These are phyloP conservation scores for Spongispora temasekensis DNA, from an alignment of 1,284 basidiomycete genomes.

Conservation along the genomic window DNA sequence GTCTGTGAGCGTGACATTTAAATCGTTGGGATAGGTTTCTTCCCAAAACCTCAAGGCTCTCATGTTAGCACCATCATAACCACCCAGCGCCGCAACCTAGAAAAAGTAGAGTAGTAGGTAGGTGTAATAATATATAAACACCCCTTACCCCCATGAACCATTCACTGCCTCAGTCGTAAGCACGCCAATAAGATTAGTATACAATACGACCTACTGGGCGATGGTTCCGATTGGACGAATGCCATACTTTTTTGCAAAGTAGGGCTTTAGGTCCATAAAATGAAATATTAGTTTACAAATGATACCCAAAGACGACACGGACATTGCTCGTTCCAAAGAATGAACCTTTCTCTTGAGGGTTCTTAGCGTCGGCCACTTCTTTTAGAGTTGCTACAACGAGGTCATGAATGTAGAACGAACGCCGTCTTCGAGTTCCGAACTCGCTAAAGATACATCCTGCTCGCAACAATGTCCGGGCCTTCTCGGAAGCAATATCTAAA, in stretches of 20 bases:
- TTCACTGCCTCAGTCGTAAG: conserved; percentile 53
- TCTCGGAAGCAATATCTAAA: conserved; percentile 71
- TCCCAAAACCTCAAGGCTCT: conserved; percentile 86
- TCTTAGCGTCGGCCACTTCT: conserved; percentile 64
- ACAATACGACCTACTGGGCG: conserved; percentile 70
- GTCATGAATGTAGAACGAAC: conserved; percentile 82
- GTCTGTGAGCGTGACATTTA: conserved; percentile 85
- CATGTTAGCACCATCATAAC: conserved; percentile 77
- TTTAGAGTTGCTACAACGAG: conserved; percentile 74
- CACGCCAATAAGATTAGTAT: neutral
- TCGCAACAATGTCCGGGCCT: conserved; percentile 69
- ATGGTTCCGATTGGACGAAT: conserved; percentile 81
- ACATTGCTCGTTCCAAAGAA: conserved; percentile 91
- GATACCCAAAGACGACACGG: conserved; percentile 15
- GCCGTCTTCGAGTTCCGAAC: conserved; percentile 89
- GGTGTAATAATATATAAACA: neutral
- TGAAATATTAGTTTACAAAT: neutral
- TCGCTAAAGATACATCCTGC: conserved; percentile 83
- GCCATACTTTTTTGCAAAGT: conserved; percentile 77
- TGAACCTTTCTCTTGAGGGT: conserved; percentile 54
- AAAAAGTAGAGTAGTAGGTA: neutral
- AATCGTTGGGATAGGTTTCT: conserved; percentile 58
- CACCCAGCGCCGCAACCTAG: conserved; percentile 77
- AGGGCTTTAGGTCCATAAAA: conserved; percentile 51
- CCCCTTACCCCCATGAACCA: conserved; percentile 91